Evolutionary conservation across 257 asterid genomes (phyloP).

Genomic region (Echites panduratus): DNA sequence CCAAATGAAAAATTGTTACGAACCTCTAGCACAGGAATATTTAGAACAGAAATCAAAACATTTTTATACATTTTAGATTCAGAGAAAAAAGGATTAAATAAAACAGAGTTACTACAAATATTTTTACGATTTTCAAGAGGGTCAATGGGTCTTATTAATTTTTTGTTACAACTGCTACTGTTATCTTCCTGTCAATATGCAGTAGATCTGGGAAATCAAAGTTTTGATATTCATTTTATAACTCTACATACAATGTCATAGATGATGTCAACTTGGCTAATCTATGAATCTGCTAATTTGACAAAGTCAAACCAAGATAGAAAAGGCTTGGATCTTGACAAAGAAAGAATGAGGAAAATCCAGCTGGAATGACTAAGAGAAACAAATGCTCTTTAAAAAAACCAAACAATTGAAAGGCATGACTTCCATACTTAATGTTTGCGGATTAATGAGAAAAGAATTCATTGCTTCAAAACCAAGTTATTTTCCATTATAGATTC

Average conservation of each 20-base stretch:
- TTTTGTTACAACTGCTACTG: neutral
- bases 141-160: neutral
- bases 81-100: neutral
- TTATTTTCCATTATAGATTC: neutral
- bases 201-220: neutral
- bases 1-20: neutral
- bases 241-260: neutral
- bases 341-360: slow-evolving; percentile 4
- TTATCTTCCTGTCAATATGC: neutral
- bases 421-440: neutral
- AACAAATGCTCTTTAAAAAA: neutral
- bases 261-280: neutral
- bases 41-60: neutral
- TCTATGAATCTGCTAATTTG: neutral
- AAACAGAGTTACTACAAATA: neutral
- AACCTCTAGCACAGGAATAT: neutral
- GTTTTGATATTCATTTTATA: neutral
- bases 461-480: neutral
- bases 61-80: neutral
- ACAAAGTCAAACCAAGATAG: neutral
- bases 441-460: neutral
- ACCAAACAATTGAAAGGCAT: neutral
- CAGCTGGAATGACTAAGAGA: neutral
- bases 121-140: neutral
- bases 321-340: neutral